These are phyloP conservation scores for Nannochloris sp. DNA, from an alignment of 139 green algal genomes.

Conservation along the genomic window DNA sequence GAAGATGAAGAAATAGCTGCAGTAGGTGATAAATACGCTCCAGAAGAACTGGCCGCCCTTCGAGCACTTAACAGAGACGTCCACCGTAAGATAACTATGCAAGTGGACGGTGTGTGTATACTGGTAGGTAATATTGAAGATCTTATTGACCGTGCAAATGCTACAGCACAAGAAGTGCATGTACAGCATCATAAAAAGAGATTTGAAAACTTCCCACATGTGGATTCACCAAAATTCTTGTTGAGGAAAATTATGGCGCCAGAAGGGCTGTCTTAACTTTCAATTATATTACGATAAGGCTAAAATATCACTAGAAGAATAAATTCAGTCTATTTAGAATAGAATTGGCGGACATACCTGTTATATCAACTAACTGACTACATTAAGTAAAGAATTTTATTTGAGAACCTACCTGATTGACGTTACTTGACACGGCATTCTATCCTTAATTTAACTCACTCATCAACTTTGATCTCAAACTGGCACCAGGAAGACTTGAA, in stretches of 20 bases:
- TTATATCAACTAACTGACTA: no score
- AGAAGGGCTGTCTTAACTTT: not conserved
- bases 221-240: conserved; percentile 48
- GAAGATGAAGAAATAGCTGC: not conserved
- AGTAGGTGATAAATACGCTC: not conserved
- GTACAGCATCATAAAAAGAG: conserved; percentile 33
- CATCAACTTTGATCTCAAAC: no score
- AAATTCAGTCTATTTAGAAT: no score
- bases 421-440: no score
- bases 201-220: conserved; percentile 38
- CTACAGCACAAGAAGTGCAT: conserved; percentile 20
- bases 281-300: no score
- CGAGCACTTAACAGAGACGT: conserved; percentile 10
- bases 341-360: no score
- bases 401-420: no score
- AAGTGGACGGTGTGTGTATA: conserved; percentile 43
- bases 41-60: conserved; percentile 14
- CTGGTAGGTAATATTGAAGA: conserved; percentile 41
- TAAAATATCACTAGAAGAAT: no score
- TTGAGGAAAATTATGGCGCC: conserved; percentile 27
- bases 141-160: conserved; percentile 30
- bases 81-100: conserved; percentile 29
- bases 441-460: no score
- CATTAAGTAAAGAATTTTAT: no score
- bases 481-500: no score